A percentile compares a stretch with the other conserved stretches of the same genome.
Evolutionary conservation across 2,329 filamentous ascomycete genomes (phyloP).

Genomic region (Fusarium sp.): DNA sequence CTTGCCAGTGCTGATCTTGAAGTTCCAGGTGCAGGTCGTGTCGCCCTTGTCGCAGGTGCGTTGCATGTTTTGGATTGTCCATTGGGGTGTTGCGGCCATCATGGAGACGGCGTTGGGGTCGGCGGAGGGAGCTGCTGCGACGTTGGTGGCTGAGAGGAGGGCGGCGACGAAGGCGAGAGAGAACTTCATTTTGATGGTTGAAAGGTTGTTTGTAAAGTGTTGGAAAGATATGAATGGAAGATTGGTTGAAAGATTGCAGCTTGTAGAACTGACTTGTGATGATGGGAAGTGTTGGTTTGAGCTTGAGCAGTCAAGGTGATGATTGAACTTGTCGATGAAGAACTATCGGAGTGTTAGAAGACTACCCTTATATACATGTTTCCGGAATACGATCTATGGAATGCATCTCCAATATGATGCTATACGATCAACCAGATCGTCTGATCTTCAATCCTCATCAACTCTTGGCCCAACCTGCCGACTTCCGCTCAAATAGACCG

Average conservation of each 20-base stretch:
- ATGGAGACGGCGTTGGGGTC: conserved; percentile 52
- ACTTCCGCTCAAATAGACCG: neutral
- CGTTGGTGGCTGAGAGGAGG: conserved; percentile 37
- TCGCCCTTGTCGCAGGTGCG: conserved; percentile 55
- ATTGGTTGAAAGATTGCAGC: neutral
- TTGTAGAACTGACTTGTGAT: neutral
- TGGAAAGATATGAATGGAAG: neutral
- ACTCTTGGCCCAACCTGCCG: neutral
- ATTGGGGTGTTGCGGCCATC: conserved; percentile 54
- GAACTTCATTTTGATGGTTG: conserved; percentile 56
- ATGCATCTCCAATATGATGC: neutral
- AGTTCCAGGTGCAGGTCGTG: conserved; percentile 57
- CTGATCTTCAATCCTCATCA: neutral
- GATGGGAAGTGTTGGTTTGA: neutral
- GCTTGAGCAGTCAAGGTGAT: neutral
- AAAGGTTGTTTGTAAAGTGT: neutral
- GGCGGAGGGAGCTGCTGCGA: neutral
- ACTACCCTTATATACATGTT: neutral
- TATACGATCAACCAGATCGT: neutral
- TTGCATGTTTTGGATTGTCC: conserved; percentile 56
- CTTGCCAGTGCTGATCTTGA: conserved; percentile 57
- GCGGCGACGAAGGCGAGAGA: conserved; percentile 51
- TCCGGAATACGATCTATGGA: neutral
- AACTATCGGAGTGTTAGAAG: neutral
- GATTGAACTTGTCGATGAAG: neutral